Percentiles rank a stretch among this genome's conserved stretches.
Evolutionary conservation across 2,329 filamentous ascomycete species (phyloP).

Genomic region (Knoxdaviesia capensis): DNA sequence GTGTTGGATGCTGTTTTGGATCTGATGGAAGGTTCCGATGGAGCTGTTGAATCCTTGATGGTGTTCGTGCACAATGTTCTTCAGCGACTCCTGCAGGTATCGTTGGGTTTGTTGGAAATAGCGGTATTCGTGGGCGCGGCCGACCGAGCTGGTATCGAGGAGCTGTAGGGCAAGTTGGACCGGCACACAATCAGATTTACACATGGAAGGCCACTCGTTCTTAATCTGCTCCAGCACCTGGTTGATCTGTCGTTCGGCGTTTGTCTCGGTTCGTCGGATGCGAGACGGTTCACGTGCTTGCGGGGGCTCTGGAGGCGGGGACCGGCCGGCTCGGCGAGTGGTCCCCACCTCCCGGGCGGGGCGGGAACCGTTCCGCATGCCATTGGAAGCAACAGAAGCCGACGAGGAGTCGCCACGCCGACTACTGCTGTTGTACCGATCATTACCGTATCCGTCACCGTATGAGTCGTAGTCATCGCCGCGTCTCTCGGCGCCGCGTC

Average conservation of each 20-base stretch:
- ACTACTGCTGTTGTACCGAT: constrained; percentile 15
- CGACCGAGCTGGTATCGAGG: constrained; percentile 83
- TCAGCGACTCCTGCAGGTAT: constrained; percentile 81
- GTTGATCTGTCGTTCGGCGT: constrained; percentile 33
- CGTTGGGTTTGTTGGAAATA: constrained; percentile 70
- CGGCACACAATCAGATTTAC: constrained; percentile 69
- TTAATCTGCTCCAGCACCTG: constrained; percentile 67
- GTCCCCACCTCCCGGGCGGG: background rate
- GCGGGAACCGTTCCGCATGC: too few species aligned
- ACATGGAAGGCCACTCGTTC: constrained; percentile 82
- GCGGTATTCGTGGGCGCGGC: constrained; percentile 70
- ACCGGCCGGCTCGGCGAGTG: constrained; percentile 1
- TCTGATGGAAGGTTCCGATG: constrained; percentile 97
- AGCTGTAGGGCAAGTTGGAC: constrained; percentile 90
- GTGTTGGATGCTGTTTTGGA: constrained; percentile 76
- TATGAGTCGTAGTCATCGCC: constrained; percentile 31
- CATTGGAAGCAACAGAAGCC: too few species aligned
- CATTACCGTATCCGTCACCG: constrained; percentile 22
- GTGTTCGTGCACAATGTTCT: constrained; percentile 92
- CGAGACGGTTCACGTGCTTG: too few species aligned
- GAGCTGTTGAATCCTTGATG: constrained; percentile 99
- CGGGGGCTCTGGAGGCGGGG: constrained; percentile 3
- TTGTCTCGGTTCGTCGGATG: constrained; percentile 17
- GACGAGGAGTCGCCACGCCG: too few species aligned
- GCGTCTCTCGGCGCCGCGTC: background rate